A percentile compares a stretch with the other conserved stretches of the same genome.
phyloP scores from a whole-genome alignment of 1,284 basidiomycete genomes.

The Gomphus bonarii region DNA sequence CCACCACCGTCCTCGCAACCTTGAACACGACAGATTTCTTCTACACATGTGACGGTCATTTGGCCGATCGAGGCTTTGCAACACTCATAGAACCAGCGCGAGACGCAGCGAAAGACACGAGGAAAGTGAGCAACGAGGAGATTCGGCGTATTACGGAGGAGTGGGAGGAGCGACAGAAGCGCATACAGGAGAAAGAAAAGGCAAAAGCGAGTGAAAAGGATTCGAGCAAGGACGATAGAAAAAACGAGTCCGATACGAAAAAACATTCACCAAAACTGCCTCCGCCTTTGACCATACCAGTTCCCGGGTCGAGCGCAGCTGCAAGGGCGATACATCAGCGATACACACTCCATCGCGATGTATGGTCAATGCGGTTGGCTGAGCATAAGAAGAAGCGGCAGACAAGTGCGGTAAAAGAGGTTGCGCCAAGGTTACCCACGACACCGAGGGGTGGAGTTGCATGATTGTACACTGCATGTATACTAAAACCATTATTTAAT shows the following conservation, averaged over 20 bases:
- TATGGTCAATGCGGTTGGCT: conserved; percentile 48
- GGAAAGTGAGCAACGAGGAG: conserved; percentile 51
- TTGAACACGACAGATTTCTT: conserved; percentile 66
- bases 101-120: conserved; percentile 17
- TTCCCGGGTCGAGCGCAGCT: conserved; percentile 14
- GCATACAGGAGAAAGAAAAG: conserved; percentile 21
- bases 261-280: conserved; percentile 19
- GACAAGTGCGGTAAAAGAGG: conserved; percentile 40
- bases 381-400: conserved; percentile 50
- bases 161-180: conserved; percentile 59
- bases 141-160: conserved; percentile 66
- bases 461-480: neutral
- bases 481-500: neutral
- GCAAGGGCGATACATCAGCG: conserved; percentile 35
- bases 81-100: conserved; percentile 30
- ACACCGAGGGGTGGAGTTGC: conserved; percentile 25
- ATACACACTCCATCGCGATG: conserved; percentile 48
- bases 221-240: conserved; percentile 31
- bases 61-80: conserved; percentile 62
- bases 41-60: conserved; percentile 60
- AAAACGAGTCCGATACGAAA: conserved; percentile 24
- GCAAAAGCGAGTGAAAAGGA: conserved; percentile 45
- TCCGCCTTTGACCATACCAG: conserved; percentile 19
- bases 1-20: conserved; percentile 64
- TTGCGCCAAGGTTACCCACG: conserved; percentile 46